Base-by-base conservation (phyloP, 2,329 filamentous ascomycete genomes). In the Fusarium avenaceum region DNA sequence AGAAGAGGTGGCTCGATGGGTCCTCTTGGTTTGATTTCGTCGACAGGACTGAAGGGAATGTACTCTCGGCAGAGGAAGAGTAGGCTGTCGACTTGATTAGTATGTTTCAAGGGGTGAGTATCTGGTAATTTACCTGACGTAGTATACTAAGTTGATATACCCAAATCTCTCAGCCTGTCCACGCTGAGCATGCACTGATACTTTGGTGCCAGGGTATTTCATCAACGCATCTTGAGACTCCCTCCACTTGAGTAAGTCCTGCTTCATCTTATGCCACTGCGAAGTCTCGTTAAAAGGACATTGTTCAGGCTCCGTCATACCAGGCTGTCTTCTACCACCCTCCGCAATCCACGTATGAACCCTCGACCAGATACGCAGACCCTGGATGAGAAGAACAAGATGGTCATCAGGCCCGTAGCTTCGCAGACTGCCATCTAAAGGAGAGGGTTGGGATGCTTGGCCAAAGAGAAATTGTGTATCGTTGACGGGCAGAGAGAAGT, bases 131-230 rank as follows among this genome's bases (percentile, higher is more conserved):
- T 19, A 73, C 72, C 70, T 72, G 35, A 74, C 44, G 32, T 74
- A 74, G 59, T 74, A 74, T 0, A 74, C 67, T 9, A 74, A 22
- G 28, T 73, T 74, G 22, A 74, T 57, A 15, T 72, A 72, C 3
- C 71, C 72, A 33, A 74, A 74, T 14, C 54, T 64, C 49, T 74
- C 72, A 2, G 69, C 72, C 4, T 73, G 72, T 17, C 72, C 68
- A 3, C 70, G 46, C 42, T 74, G 72, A 3, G 72, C 69, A 52
- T 74, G 72, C 4, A 71, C 65, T 0, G 71, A 72, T 0, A 69
- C 65, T 1, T 67, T 74, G 0, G 70, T 70, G 4, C 54, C 67
- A 7, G 72, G 72, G 30, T 74, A 74, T 7, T 43, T 71, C n/a
- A 74, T 54, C 10, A 68, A 14, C 0, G 15, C 6, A 26, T 58